Conservation (phyloP, 2,329 filamentous ascomycete species). For the Coleophoma crateriformis region DNA sequence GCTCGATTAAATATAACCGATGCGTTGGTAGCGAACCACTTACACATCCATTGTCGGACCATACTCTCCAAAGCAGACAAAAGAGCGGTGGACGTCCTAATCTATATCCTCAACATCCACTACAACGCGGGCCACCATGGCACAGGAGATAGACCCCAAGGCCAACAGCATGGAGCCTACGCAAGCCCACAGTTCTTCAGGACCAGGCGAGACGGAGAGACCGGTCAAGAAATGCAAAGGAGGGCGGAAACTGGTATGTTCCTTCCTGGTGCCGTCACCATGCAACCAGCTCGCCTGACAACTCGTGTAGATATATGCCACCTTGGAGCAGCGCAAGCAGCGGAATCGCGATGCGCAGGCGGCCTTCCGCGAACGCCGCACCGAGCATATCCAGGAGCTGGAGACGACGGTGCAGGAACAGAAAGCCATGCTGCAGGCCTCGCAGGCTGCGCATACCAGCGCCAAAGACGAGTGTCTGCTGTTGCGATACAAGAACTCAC, state of each 20-base stretch:
- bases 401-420: conserved; percentile 94
- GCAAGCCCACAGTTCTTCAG: too few relatives aligned
- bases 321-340: conserved; percentile 94
- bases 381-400: conserved; percentile 97
- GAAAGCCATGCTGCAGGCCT: conserved; percentile 81
- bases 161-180: too few relatives aligned
- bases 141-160: too few relatives aligned
- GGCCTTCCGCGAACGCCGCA: conserved; percentile 88
- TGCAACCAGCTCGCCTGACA: background rate
- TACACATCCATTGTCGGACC: too few relatives aligned
- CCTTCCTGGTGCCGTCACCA: too few relatives aligned
- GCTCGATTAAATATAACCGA: too few relatives aligned
- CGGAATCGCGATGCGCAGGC: conserved; percentile 93
- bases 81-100: too few relatives aligned
- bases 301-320: conserved; percentile 79
- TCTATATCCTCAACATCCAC: too few relatives aligned
- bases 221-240: conserved; percentile 1
- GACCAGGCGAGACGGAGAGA: background rate
- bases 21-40: too few relatives aligned
- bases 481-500: conserved; percentile 95
- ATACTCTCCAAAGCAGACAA: too few relatives aligned
- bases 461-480: conserved; percentile 95
- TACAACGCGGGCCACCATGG: too few relatives aligned
- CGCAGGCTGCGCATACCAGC: conserved; percentile 86
- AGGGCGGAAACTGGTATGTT: background rate